phyloP scores from a whole-genome alignment of 2,329 filamentous ascomycete genomes.

The Xylariaceae sp. region DNA sequence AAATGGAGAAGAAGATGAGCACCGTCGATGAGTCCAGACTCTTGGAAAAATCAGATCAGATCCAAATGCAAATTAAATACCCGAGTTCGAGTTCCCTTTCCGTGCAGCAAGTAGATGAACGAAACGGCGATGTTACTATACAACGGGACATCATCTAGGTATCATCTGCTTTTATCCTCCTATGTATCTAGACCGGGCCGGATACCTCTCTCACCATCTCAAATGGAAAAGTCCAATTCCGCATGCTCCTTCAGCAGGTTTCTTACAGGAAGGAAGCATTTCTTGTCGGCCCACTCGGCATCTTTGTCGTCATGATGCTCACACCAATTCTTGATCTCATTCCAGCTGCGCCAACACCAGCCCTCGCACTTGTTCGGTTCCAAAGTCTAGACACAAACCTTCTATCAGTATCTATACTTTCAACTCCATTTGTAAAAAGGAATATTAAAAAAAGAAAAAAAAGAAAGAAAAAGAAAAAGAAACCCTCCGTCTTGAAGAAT shows the following conservation, averaged over 20 bases:
- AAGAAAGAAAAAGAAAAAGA: neutral
- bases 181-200: neutral
- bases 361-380: slow-evolving; percentile 48
- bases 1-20: too few species aligned
- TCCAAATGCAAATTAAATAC: too few species aligned
- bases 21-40: too few species aligned
- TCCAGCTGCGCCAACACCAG: slow-evolving; percentile 46
- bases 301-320: slow-evolving; percentile 25
- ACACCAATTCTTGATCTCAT: slow-evolving; percentile 35
- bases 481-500: too few species aligned
- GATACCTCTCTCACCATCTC: neutral
- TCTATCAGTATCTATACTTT: neutral
- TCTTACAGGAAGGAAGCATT: slow-evolving; percentile 37
- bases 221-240: slow-evolving; percentile 4
- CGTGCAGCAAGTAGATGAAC: too few species aligned
- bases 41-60: too few species aligned
- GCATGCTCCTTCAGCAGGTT: slow-evolving; percentile 21
- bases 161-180: too few species aligned
- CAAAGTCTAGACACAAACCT: slow-evolving; percentile 30
- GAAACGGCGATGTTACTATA: too few species aligned
- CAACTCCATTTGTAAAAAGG: neutral
- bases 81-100: too few species aligned
- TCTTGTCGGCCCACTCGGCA: slow-evolving; percentile 25
- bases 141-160: too few species aligned
- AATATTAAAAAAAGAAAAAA: neutral